Base-by-base conservation (phyloP, 306 rosid genomes). In the Erythrophleum fordii region DNA sequence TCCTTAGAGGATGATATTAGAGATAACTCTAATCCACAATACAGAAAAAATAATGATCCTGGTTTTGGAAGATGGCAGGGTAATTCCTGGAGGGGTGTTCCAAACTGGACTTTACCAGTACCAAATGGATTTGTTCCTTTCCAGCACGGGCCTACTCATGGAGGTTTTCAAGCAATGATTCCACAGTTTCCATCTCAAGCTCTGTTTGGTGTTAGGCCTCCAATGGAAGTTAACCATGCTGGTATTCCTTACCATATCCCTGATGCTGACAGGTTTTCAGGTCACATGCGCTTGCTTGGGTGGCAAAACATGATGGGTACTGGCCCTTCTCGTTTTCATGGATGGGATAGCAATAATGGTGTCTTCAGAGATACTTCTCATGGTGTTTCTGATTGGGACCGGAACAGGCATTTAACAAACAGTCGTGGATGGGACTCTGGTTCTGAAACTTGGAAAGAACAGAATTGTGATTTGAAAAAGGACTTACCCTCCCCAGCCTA, bases 121-220 rank as follows among this genome's bases (percentile, higher is more conserved):
- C 93, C 93, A 59, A 94, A 92, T 86, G 97, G 97, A 76, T 91
- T 91, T 84, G 90, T 90, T 83, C 98, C 94, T 78, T 95, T 92
- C 88, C 97, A 90, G 53, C 97, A 90, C 34, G 97, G 97, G 60
- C 97, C 91, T 58, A 87, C 91, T 70, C 94, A 90, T 77, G 95
- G 97, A 78, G 93, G 92, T 58, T 95, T 95, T 88, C 98, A 91
- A 72, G 85, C 95, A 74, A 90, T 91, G 83, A 80, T 95, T 67
- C 94, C 95, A 8, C 98, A 85, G 88, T 95, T 92, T 88, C 79
- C 98, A 7, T 83, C 91, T 76, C 97, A 92, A 53, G 85, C 93
- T 69, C 48, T 88, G 17, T 95, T 91, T 83, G 91, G 97, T 80
- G 94, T 92, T 59, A 87, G 98, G 81, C 95, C 98, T 48, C 85